Conservation (phyloP, 179 eudicot genomes). For the Beta lomatogona region DNA sequence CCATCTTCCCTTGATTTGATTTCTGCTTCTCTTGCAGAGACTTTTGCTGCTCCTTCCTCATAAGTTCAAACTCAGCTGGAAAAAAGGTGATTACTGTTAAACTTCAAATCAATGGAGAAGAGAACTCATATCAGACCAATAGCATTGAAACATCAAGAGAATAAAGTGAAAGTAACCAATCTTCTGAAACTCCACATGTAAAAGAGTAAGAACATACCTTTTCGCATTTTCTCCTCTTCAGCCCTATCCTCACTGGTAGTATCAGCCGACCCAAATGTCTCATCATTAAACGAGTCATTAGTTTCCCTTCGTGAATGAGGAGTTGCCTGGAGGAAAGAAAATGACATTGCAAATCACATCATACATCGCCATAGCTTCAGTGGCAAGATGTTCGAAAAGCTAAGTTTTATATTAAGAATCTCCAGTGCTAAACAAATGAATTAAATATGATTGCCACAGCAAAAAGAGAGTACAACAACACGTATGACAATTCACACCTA, state of each 20-base stretch:
- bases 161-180: not conserved
- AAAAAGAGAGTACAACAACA: conserved; percentile 1
- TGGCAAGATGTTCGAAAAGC: not conserved
- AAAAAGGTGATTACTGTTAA: conserved; percentile 11
- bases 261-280: conserved; percentile 92
- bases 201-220: conserved; percentile 48
- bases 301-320: conserved; percentile 71
- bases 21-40: conserved; percentile 82
- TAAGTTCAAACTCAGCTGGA: conserved; percentile 88
- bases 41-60: conserved; percentile 95
- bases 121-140: not conserved
- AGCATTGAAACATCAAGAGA: not conserved
- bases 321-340: conserved; percentile 58
- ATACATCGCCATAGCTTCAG: not conserved
- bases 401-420: not conserved
- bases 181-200: not conserved
- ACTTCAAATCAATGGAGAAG: not conserved
- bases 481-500: not conserved
- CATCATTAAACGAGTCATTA: conserved; percentile 78
- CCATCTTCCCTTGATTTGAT: conserved; percentile 49
- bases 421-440: not conserved
- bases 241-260: conserved; percentile 70
- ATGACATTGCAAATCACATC: not conserved
- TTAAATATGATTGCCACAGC: not conserved
- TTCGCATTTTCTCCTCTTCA: conserved; percentile 88